Percentiles rank a stretch among this genome's conserved stretches.
Conservation (phyloP, 345 rosid genomes). For the Lepidium aucheri region DNA sequence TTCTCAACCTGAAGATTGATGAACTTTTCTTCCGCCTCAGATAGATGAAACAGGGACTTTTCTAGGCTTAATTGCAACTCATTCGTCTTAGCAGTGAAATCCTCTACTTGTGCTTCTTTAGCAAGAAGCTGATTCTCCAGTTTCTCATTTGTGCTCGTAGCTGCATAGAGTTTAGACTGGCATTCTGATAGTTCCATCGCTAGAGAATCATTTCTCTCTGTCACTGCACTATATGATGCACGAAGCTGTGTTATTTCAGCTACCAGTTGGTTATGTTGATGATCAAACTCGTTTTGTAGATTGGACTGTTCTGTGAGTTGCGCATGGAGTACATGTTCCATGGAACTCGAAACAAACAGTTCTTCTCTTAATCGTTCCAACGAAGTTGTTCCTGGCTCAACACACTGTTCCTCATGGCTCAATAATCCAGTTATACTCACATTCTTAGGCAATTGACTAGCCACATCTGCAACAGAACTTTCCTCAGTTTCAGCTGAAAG, state of each 20-base stretch:
- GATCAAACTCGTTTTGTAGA: conserved; percentile 39
- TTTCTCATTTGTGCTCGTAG: conserved; percentile 37
- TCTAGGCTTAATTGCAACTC: conserved; percentile 55
- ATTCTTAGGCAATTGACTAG: conserved; percentile 29
- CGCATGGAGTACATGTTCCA: conserved; percentile 45
- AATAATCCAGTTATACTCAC: conserved; percentile 26
- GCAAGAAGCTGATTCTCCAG: conserved; percentile 38
- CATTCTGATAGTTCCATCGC: conserved; percentile 47
- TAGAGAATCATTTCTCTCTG: conserved; percentile 37
- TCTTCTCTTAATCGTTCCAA: conserved; percentile 56
- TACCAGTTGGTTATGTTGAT: conserved; percentile 29
- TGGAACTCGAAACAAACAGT: conserved; percentile 39
- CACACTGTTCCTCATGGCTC: conserved; percentile 33
- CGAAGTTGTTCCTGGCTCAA: conserved; percentile 24
- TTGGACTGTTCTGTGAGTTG: conserved; percentile 56
- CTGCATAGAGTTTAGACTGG: conserved; percentile 47
- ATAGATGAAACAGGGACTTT: conserved; percentile 47
- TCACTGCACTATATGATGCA: conserved; percentile 33
- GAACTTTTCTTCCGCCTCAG: conserved; percentile 38
- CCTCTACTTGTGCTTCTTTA: conserved; percentile 45
- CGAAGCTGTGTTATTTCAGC: conserved; percentile 42
- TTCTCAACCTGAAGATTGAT: conserved; percentile 51
- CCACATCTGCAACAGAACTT: conserved; percentile 20
- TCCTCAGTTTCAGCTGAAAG: conserved; percentile 22
- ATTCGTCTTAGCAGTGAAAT: conserved; percentile 36